A percentile compares a stretch with the other conserved stretches of the same genome.
Conservation (phyloP, 2,329 filamentous ascomycete genomes). For the Neofusicoccum kwambonambiense region DNA sequence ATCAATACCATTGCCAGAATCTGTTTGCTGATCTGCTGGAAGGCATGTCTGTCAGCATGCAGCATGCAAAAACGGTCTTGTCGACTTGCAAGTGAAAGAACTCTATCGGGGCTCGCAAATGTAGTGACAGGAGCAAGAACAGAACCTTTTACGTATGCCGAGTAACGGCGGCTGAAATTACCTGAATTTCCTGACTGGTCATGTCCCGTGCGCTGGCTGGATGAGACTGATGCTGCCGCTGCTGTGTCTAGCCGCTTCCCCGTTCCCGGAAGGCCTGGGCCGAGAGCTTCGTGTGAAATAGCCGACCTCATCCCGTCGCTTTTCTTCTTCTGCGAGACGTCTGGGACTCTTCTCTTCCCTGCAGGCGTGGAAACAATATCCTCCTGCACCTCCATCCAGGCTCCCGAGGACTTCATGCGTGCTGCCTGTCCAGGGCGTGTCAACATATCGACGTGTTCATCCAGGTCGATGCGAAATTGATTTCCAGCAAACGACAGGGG, state of each 20-base stretch:
- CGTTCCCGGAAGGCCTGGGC: not conserved
- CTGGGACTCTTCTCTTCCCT: not conserved
- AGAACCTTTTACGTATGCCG: not conserved
- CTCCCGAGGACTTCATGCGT: slow-evolving; percentile 8
- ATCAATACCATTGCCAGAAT: not conserved
- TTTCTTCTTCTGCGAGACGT: not conserved
- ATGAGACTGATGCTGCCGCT: not conserved
- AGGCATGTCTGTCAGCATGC: too few relatives aligned
- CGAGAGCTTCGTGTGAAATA: not conserved
- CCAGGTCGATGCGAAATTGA: not conserved
- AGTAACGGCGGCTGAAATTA: not conserved
- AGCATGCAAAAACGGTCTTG: too few relatives aligned
- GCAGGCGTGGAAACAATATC: slow-evolving; percentile 6
- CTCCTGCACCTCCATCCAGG: slow-evolving; percentile 18
- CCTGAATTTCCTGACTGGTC: not conserved
- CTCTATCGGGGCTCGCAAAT: not conserved
- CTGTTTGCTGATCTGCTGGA: not conserved
- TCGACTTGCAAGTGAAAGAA: not conserved
- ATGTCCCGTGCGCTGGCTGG: not conserved
- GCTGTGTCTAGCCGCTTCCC: not conserved
- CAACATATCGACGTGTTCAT: not conserved
- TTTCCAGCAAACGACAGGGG: not conserved
- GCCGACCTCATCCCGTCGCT: not conserved
- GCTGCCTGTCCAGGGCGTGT: slow-evolving; percentile 11
- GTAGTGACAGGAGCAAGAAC: not conserved